These are phyloP conservation scores for Leccinellum albellum DNA, from an alignment of 768 basidiomycete genomes.

Conservation along the genomic window DNA sequence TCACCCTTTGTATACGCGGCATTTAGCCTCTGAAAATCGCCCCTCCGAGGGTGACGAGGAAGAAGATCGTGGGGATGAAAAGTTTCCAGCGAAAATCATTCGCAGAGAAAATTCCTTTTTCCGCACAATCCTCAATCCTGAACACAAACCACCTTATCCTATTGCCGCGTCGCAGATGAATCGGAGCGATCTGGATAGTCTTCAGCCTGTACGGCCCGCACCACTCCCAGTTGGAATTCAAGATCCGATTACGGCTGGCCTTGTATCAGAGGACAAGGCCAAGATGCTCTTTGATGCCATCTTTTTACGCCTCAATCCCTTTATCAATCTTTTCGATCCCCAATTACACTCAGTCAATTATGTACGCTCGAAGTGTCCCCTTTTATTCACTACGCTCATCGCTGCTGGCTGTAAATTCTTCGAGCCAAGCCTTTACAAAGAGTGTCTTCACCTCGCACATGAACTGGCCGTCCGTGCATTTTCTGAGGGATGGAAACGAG, in stretches of 20 bases:
- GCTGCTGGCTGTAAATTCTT: conserved; percentile 87
- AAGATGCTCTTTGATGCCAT: conserved; percentile 72
- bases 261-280: conserved; percentile 68
- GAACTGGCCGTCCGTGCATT: conserved; percentile 77
- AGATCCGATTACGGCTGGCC: conserved; percentile 71
- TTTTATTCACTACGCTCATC: conserved; percentile 81
- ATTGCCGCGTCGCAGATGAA: conserved; percentile 28
- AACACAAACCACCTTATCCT: conserved; percentile 41
- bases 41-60: conserved; percentile 52
- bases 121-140: conserved; percentile 76
- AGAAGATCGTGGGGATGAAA: conserved; percentile 62
- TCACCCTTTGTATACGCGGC: conserved; percentile 1
- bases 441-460: conserved; percentile 68
- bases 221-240: conserved; percentile 39
- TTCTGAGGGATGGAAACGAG: conserved; percentile 69
- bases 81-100: conserved; percentile 75
- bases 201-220: conserved; percentile 33
- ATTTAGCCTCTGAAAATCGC: conserved; percentile 22
- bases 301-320: conserved; percentile 82
- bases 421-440: conserved; percentile 60
- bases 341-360: conserved; percentile 77
- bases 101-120: conserved; percentile 79
- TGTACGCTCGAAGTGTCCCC: conserved; percentile 74
- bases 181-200: conserved; percentile 34
- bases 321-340: conserved; percentile 87